Percentiles rank a stretch among this genome's conserved stretches.
These are phyloP conservation scores for Fusarium zealandicum DNA, from an alignment of 2,329 filamentous ascomycete species.

Conservation along the genomic window DNA sequence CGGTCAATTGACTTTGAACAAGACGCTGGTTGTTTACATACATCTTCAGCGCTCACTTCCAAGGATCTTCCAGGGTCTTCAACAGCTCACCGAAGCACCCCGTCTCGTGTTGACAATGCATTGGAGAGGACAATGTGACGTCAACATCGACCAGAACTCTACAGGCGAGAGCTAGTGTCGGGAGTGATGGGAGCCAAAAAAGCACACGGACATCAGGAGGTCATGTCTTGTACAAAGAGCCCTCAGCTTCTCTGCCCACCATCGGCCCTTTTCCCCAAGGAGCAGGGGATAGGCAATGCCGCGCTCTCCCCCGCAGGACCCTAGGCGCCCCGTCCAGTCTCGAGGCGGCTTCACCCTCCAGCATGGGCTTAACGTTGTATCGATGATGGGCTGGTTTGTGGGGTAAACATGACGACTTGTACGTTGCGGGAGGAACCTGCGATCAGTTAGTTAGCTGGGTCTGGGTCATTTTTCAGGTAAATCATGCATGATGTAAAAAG, in stretches of 20 bases:
- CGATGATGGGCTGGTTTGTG: constrained; percentile 13
- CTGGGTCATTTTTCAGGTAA: no score
- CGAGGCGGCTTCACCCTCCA: constrained; percentile 16
- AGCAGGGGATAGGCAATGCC: constrained; percentile 18
- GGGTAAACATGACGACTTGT: constrained; percentile 11
- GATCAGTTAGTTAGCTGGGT: no score
- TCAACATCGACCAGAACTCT: not conserved
- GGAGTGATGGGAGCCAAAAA: not conserved
- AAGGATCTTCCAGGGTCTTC: not conserved
- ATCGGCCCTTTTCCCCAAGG: constrained; percentile 38
- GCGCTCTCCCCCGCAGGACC: not conserved
- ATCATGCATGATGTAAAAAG: no score
- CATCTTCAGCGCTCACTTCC: not conserved
- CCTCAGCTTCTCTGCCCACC: not conserved
- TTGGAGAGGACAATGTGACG: not conserved
- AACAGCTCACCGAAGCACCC: not conserved
- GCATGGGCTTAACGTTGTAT: not conserved
- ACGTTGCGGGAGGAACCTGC: not conserved
- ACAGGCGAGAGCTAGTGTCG: not conserved
- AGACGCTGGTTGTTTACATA: not conserved
- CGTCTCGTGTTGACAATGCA: not conserved
- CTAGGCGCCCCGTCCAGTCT: constrained; percentile 27
- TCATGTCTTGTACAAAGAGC: constrained; percentile 3
- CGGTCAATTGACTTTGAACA: not conserved
- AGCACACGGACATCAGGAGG: constrained; percentile 3